These are phyloP conservation scores for Staphylotrichum longicolle DNA, from an alignment of 495 filamentous ascomycete genomes.

Conservation along the genomic window DNA sequence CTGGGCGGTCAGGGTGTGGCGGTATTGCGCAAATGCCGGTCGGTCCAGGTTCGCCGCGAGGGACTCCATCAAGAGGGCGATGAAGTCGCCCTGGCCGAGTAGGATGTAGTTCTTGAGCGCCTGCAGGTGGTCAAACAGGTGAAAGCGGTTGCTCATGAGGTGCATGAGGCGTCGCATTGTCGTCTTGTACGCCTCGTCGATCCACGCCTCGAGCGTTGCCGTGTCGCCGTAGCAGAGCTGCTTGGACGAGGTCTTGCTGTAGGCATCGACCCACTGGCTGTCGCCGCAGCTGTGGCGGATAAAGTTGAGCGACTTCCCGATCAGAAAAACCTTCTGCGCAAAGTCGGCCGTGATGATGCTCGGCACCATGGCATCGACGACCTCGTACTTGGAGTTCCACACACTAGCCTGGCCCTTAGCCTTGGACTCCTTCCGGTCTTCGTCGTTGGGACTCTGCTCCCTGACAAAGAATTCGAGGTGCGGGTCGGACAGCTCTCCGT, in stretches of 20 bases:
- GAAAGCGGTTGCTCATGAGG: slow-evolving; percentile 91
- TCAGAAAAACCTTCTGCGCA: slow-evolving; percentile 91
- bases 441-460: slow-evolving; percentile 55
- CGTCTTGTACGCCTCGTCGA: slow-evolving; percentile 95
- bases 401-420: slow-evolving; percentile 80
- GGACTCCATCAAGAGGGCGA: slow-evolving; percentile 95
- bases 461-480: slow-evolving; percentile 94
- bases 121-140: slow-evolving; percentile 85
- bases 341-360: slow-evolving; percentile 90
- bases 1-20: slow-evolving; percentile 94
- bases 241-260: slow-evolving; percentile 91
- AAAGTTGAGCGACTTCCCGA: slow-evolving; percentile 97
- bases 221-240: slow-evolving; percentile 94
- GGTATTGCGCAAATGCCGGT: slow-evolving; percentile 90
- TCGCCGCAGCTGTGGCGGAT: slow-evolving; percentile 94
- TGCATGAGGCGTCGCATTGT: slow-evolving; percentile 95
- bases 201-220: slow-evolving; percentile 82
- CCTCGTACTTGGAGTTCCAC: slow-evolving; percentile 96
- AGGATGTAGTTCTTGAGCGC: slow-evolving; percentile 95
- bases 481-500: slow-evolving; percentile 94
- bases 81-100: slow-evolving; percentile 95
- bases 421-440: slow-evolving; percentile 48
- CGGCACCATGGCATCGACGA: slow-evolving; percentile 82
- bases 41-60: slow-evolving; percentile 88
- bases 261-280: slow-evolving; percentile 90